Evolutionary conservation across 2,329 filamentous ascomycete species (phyloP).

Genomic region (Trichoderma sp.): DNA sequence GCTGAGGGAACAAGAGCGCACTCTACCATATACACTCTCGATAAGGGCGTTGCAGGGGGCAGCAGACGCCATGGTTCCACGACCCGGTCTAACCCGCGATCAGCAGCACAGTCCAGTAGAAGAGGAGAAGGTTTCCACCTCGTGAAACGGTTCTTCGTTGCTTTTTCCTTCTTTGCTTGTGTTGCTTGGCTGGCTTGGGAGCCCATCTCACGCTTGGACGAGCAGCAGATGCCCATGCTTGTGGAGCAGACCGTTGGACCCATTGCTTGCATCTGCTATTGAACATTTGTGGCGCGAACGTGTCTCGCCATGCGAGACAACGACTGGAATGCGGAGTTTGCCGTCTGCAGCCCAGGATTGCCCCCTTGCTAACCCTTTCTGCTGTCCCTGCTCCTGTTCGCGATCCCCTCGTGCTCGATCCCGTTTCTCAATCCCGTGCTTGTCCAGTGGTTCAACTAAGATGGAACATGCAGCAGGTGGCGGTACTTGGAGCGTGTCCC

Average conservation of each 20-base stretch:
- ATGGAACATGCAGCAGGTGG: conserved; percentile 3
- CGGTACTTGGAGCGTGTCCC: background rate
- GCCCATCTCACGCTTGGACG: background rate
- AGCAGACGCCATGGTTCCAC: conserved; percentile 15
- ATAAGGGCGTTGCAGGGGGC: background rate
- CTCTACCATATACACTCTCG: no score
- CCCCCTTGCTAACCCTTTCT: background rate
- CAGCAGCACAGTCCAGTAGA: conserved; percentile 8
- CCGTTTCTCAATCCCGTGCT: no score
- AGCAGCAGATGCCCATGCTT: conserved; percentile 13
- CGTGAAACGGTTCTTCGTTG: background rate
- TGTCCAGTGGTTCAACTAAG: background rate
- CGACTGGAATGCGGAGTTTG: conserved; percentile 13
- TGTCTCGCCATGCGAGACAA: conserved; percentile 9
- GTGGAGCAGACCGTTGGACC: background rate
- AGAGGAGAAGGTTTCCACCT: no score
- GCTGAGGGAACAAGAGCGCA: no score
- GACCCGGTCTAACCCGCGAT: conserved; percentile 11
- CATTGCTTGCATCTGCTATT: conserved; percentile 5
- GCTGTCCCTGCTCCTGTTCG: no score
- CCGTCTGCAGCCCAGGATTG: conserved; percentile 2
- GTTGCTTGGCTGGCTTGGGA: background rate
- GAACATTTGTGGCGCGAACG: background rate
- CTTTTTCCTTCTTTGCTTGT: background rate
- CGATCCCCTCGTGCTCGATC: no score